These are phyloP conservation scores for Pichia nakasei DNA, from an alignment of 805 yeast species.

Conservation along the genomic window DNA sequence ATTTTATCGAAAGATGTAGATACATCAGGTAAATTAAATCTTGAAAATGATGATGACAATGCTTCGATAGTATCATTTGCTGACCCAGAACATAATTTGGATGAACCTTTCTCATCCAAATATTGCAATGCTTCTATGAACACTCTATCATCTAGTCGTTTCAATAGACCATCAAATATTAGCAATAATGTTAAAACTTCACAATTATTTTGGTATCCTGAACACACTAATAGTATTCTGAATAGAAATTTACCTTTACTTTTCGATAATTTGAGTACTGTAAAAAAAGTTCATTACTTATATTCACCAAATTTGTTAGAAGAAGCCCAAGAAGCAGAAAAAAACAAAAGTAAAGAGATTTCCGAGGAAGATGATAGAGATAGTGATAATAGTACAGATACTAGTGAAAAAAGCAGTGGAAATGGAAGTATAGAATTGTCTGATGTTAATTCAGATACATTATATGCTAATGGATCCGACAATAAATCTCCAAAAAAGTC, in stretches of 20 bases:
- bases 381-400: not conserved
- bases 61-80: too few species aligned
- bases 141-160: not conserved
- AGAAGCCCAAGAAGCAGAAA: not conserved
- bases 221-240: not conserved
- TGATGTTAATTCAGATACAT: not conserved
- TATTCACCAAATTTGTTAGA: conserved; percentile 1
- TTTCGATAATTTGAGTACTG: not conserved
- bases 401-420: not conserved
- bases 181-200: not conserved
- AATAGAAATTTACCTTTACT: conserved; percentile 2
- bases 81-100: not conserved
- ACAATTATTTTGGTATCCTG: conserved; percentile 6
- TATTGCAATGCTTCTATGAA: not conserved
- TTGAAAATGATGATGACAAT: too few species aligned
- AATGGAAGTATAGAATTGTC: not conserved
- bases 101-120: not conserved
- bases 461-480: not conserved
- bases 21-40: too few species aligned
- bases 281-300: conserved; percentile 1
- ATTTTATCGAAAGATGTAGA: too few species aligned
- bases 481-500: not conserved
- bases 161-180: not conserved
- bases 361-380: not conserved
- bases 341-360: not conserved